Evolutionary conservation across 2,329 filamentous ascomycete species (phyloP).

Genomic region (Cytospora paraplurivora): DNA sequence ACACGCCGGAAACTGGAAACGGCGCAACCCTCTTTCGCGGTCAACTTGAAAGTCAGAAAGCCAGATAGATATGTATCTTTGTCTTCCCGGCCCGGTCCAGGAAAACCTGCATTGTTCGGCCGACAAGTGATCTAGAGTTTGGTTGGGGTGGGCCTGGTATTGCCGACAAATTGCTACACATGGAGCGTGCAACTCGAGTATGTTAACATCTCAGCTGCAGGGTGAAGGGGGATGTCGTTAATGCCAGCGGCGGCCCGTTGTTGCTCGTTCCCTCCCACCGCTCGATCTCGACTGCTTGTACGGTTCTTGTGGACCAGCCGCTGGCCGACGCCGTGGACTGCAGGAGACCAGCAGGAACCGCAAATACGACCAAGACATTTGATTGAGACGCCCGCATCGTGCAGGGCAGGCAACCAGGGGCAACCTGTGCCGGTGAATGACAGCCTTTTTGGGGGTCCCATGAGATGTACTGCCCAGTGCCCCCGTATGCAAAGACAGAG

Average conservation of each 20-base stretch:
- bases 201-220: neutral
- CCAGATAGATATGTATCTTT: too few relatives aligned
- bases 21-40: neutral
- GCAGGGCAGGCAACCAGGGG: slow-evolving; percentile 21
- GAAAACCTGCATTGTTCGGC: too few relatives aligned
- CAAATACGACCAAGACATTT: slow-evolving; percentile 14
- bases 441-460: neutral
- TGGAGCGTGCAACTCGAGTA: neutral
- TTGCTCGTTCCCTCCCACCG: neutral
- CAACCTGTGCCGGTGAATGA: neutral
- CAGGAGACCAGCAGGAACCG: slow-evolving; percentile 7
- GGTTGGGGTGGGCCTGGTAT: too few relatives aligned
- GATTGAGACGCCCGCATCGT: slow-evolving; percentile 18
- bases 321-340: neutral
- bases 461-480: neutral
- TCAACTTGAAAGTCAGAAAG: too few relatives aligned
- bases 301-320: neutral
- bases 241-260: neutral
- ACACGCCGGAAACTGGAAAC: neutral
- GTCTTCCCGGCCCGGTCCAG: too few relatives aligned
- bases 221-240: neutral
- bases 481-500: neutral
- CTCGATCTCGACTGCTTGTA: neutral
- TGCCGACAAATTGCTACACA: neutral
- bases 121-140: too few relatives aligned